These are phyloP conservation scores for Persicaria maculosa DNA, from an alignment of 148 eudicot species.

Conservation along the genomic window DNA sequence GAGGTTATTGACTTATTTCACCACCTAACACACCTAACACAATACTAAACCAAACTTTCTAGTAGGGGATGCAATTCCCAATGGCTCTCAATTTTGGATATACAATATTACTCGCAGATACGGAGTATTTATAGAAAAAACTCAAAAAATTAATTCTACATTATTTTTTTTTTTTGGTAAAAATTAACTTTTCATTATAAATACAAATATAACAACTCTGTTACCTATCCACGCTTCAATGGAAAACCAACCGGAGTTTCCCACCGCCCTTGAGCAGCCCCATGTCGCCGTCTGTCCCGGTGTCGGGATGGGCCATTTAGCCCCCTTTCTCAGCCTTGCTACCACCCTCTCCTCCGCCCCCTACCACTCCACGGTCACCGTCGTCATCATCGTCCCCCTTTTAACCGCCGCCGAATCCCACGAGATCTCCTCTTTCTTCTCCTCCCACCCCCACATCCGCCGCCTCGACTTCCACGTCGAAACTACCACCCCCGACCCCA, in stretches of 20 bases:
- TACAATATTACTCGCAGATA: too few relatives aligned
- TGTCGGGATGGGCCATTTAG: conserved; percentile 68
- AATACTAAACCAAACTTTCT: too few relatives aligned
- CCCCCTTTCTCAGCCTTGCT: conserved; percentile 60
- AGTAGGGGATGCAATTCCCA: too few relatives aligned
- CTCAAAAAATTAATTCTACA: too few relatives aligned
- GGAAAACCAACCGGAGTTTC: not conserved
- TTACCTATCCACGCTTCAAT: not conserved
- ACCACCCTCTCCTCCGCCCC: conserved; percentile 27
- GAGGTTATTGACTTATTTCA: too few relatives aligned
- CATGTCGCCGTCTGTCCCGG: conserved; percentile 37
- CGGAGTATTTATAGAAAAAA: too few relatives aligned
- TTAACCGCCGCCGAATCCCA: conserved; percentile 36
- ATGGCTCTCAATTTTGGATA: too few relatives aligned
- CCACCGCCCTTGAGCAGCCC: not conserved
- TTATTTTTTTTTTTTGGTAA: too few relatives aligned
- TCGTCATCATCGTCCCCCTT: conserved; percentile 33
- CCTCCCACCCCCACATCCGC: conserved; percentile 26
- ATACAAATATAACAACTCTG: too few relatives aligned
- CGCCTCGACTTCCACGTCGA: conserved; percentile 28
- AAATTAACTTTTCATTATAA: too few relatives aligned
- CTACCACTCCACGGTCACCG: conserved; percentile 23
- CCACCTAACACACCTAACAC: too few relatives aligned
- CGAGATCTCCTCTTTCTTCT: conserved; percentile 29
- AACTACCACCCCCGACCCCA: conserved; percentile 15